Base-by-base conservation (phyloP, 306 rosid genomes). In the Dryas octopetala region DNA sequence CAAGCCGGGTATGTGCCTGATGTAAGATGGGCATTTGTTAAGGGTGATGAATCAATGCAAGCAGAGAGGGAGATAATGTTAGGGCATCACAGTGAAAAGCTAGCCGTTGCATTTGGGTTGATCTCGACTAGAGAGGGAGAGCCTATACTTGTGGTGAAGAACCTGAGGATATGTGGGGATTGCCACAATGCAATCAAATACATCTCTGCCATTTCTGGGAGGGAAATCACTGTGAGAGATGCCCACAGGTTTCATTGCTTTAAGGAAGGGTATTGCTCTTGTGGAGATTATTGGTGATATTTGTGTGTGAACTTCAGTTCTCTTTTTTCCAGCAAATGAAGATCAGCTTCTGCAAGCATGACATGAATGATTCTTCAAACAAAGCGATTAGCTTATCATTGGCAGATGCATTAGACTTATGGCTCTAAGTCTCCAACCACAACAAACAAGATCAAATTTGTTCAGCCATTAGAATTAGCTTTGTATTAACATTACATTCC, bases 191-290 rank as follows among this genome's bases (percentile, higher is more conserved):
- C 95, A 49, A 86, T 91, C 73, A 91, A 91, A 73, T 85, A 75
- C 75, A 88, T 93, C 61, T 89, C 98, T 8, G 81, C 79, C 47
- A 74, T 86, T 73, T 67, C 86, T 16, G 83, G 87, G 46, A 85
- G 98, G 81, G 92, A 90, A 85, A 90, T 93, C 79, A 87, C 93
- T 14, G 87, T 90, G 75, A 90, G 93, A 77, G 96, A 91, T 77
- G 47, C 87, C 67, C 87, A 89, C 62, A 81, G 98, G 77, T 93
- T 93, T 82, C 97, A 91, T 64, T 88, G 91, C 86, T 93, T 93
- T 28, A 91, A 82, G 74, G 91, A 78, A 5, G 93, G 96, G 75
- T 64, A 43, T 40, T 89, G 98, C 81, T 89, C 95, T n/a, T 89
- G 96, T 78, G 88, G 82, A 57, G 96, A 93, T 82, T 93, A 85